phyloP scores from a whole-genome alignment of 2,329 filamentous ascomycete species.

The Neonectria hederae region DNA sequence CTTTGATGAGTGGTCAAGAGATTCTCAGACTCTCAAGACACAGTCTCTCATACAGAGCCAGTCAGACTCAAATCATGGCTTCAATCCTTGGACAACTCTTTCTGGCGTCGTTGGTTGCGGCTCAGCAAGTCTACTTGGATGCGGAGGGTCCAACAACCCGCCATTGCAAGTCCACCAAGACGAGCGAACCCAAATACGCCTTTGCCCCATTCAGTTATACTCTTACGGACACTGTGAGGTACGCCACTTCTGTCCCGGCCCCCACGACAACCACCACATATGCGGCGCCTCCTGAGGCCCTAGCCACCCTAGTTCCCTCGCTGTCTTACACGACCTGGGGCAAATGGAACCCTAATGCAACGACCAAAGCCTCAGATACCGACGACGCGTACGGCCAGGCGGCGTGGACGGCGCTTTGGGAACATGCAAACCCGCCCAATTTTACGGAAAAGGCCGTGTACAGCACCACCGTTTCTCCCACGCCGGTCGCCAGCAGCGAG shows the following conservation, averaged over 20 bases:
- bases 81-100: constrained; percentile 30
- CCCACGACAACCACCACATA: constrained; percentile 46
- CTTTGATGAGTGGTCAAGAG: not conserved
- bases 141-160: constrained; percentile 42
- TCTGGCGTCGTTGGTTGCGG: constrained; percentile 32
- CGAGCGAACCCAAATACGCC: constrained; percentile 40
- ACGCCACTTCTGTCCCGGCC: constrained; percentile 44
- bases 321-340: constrained; percentile 48
- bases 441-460: constrained; percentile 45
- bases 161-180: constrained; percentile 36
- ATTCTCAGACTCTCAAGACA: not conserved
- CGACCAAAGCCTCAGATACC: constrained; percentile 39
- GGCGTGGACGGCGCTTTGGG: constrained; percentile 47
- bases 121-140: constrained; percentile 42
- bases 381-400: constrained; percentile 45
- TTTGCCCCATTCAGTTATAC: constrained; percentile 45
- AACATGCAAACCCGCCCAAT: constrained; percentile 46
- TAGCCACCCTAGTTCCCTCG: constrained; percentile 39
- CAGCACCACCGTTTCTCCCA: constrained; percentile 63
- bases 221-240: constrained; percentile 46
- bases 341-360: constrained; percentile 47
- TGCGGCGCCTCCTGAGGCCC: constrained; percentile 41
- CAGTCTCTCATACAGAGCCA: not conserved
- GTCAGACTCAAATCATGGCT: constrained; percentile 26
- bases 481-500: constrained; percentile 62